phyloP scores from a whole-genome alignment of 2,329 filamentous ascomycete species.

The Ceratocystis smalleyi region DNA sequence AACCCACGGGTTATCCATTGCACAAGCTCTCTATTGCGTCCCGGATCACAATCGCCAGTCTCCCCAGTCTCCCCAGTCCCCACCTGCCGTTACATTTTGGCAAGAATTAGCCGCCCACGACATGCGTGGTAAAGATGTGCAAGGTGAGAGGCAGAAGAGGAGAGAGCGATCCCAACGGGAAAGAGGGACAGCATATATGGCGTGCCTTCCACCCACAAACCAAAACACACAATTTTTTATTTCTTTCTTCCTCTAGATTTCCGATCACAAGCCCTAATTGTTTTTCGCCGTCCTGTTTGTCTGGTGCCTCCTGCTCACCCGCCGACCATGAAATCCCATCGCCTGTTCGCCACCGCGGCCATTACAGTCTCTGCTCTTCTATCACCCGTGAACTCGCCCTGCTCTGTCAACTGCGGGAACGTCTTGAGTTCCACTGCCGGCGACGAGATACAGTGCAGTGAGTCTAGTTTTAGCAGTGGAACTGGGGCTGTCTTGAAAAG shows the following conservation, averaged over 20 bases:
- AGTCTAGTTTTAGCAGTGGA: constrained; percentile 27
- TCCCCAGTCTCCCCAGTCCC: not conserved
- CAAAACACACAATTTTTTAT: not conserved
- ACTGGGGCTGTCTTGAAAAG: constrained; percentile 35
- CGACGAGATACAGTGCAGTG: constrained; percentile 35
- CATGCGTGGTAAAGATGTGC: not conserved
- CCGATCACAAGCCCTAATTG: not conserved
- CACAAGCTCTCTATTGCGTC: too few relatives aligned
- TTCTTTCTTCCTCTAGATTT: not conserved
- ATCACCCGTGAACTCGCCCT: constrained; percentile 34
- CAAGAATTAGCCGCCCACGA: not conserved
- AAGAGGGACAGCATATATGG: constrained; percentile 4
- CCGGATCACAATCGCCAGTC: not conserved
- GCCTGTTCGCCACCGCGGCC: not conserved
- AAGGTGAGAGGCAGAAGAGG: not conserved
- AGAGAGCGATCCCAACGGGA: not conserved
- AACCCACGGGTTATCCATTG: too few relatives aligned
- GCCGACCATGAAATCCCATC: not conserved
- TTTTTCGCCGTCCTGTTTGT: not conserved
- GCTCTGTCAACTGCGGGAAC: constrained; percentile 38
- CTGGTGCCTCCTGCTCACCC: not conserved
- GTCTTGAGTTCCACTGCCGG: constrained; percentile 31
- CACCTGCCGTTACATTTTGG: constrained; percentile 1
- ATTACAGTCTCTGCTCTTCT: constrained; percentile 24
- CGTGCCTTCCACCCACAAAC: not conserved